Base-by-base conservation (phyloP, 306 rosid species). In the Trichosanthes truncata region DNA sequence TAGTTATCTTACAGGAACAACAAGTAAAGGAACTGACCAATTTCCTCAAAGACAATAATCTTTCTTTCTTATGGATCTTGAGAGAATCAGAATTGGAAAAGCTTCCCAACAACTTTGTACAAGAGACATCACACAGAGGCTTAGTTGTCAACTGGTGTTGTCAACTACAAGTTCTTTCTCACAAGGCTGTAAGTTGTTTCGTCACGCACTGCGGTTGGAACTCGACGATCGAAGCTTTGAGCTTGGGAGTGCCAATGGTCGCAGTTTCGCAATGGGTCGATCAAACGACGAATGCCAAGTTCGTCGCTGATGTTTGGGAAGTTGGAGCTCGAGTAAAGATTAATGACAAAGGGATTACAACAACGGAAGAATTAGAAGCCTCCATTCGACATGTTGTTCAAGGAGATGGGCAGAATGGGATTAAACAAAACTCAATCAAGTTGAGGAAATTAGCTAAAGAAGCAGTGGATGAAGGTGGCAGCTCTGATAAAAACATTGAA, bases 21-120 rank as follows among this genome's bases (percentile, higher is more conserved):
- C 82, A 81, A 25, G 80, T 84, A 80, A 51, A 81, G 21, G 82
- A 81, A 46, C 20, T 81, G 15, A 55, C 82, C 52, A 61, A 17
- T 13, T 83, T 48, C 10, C n/a, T 81, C 14, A 81, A 18, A 21
- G 25, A 8, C 5, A 61, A 55, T 23, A 62, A 78, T 8, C 23
- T 9, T 1, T 26, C 78, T 31, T 84, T 81, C 80, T 61, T 81
- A 41, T 81, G 84, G 84, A 80, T 63, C 2, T 26, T 84, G 2
- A 62, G 82, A 43, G 80, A 81, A 9, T 61, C 82, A 1, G 84
- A 84, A 53, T 0, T 15, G 6, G 33, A 38, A 5, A 85, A 82
- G 23, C 83, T 85, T 68, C 87, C 83, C 0, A 41, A 40, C 23
- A 48, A 76, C 13, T 82, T 82, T 3, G 6, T 26, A 3, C 38